Conservation (phyloP, 805 yeast genomes). For the Brettanomyces bruxellensis region DNA sequence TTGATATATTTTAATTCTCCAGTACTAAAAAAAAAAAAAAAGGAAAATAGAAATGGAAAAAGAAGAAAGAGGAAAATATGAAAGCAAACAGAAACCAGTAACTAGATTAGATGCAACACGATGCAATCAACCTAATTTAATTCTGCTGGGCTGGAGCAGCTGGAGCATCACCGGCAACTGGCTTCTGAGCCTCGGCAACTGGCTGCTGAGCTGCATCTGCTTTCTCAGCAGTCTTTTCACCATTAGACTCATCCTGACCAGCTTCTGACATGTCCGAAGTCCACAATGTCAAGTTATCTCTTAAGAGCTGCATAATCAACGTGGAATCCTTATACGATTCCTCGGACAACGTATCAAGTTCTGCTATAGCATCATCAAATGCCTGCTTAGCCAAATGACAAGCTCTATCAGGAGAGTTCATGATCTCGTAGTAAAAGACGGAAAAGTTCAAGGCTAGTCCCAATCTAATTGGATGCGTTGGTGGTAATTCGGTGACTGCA, state of each 20-base stretch:
- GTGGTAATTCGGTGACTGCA: constrained; percentile 93
- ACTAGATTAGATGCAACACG: not conserved
- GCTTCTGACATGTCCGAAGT: constrained; percentile 88
- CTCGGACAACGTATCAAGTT: constrained; percentile 93
- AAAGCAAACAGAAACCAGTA: not conserved
- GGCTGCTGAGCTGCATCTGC: not conserved
- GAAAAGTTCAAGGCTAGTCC: constrained; percentile 97
- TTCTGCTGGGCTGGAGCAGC: constrained; percentile 6
- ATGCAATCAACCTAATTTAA: constrained; percentile 1
- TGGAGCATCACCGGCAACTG: constrained; percentile 1
- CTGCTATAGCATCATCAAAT: constrained; percentile 98
- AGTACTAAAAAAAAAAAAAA: not conserved
- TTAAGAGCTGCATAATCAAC: constrained; percentile 95
- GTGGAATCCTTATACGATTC: constrained; percentile 98
- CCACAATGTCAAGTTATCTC: constrained; percentile 98
- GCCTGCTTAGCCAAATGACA: constrained; percentile 99
- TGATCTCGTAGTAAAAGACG: constrained; percentile 95
- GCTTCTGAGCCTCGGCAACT: not conserved
- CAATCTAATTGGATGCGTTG: constrained; percentile 97
- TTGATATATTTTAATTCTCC: too few species aligned
- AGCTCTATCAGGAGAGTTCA: constrained; percentile 97
- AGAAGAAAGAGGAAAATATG: not conserved
- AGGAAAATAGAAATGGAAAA: not conserved
- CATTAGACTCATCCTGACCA: constrained; percentile 46
- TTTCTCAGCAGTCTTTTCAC: constrained; percentile 16